A percentile compares a stretch with the other conserved stretches of the same genome.
Conservation (phyloP, 176 grass and related monocot genomes). For the Oryza officinalis region DNA sequence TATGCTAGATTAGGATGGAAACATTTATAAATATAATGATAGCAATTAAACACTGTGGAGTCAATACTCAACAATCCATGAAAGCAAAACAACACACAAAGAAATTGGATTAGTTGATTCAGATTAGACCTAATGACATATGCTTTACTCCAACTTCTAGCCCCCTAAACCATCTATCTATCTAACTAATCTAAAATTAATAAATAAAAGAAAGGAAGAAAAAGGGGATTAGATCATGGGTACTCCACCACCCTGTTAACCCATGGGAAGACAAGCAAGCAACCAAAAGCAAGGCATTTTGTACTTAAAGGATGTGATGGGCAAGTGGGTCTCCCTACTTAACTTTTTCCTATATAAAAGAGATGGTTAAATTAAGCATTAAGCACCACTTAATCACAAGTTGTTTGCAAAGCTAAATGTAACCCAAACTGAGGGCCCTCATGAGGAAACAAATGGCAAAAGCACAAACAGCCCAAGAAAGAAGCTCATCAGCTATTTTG, state of each 20-base stretch:
- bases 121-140: constrained; percentile 18
- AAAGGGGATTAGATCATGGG: constrained; percentile 27
- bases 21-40: constrained; percentile 18
- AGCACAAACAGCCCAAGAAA: neutral
- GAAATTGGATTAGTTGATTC: constrained; percentile 46
- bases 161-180: constrained; percentile 33
- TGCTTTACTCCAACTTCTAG: constrained; percentile 48
- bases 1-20: constrained; percentile 34
- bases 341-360: neutral
- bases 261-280: constrained; percentile 40
- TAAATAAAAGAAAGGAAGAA: neutral
- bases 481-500: constrained; percentile 35
- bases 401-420: constrained; percentile 4
- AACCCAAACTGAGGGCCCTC: neutral
- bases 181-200: constrained; percentile 36
- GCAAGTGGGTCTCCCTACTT: constrained; percentile 37
- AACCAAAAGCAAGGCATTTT: constrained; percentile 47
- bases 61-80: constrained; percentile 37
- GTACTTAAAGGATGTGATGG: constrained; percentile 53
- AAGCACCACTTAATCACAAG: constrained; percentile 19
- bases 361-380: constrained; percentile 22
- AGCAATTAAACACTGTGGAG: constrained; percentile 24
- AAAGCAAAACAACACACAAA: constrained; percentile 29
- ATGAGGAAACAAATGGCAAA: constrained; percentile 32
- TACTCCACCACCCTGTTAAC: constrained; percentile 49